A percentile compares a stretch with the other conserved stretches of the same genome.
phyloP scores from a whole-genome alignment of 371 early-diverging fungal species.

The Fennellomyces sp. region DNA sequence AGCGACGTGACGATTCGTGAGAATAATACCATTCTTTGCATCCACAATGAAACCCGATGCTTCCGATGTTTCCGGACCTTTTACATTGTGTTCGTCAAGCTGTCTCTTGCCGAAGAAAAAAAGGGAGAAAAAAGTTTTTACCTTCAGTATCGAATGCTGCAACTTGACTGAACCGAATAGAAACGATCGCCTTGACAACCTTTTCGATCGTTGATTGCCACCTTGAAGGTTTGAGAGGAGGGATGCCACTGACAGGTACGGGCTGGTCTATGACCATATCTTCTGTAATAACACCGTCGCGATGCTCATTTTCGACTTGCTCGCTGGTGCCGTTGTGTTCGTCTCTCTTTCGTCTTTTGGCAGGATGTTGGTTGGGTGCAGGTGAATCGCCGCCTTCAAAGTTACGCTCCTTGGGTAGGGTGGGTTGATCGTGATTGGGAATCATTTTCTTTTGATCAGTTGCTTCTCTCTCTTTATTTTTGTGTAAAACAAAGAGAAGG shows the following conservation, averaged over 20 bases:
- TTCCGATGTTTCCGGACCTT: slow-evolving; percentile 14
- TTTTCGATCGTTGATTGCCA: slow-evolving; percentile 57
- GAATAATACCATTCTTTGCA: slow-evolving; percentile 81
- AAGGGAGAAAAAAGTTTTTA: too few relatives aligned
- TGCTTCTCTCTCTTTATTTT: neutral
- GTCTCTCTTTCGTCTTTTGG: slow-evolving; percentile 35
- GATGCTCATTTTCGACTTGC: neutral
- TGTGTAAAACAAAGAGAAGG: neutral
- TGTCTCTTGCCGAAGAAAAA: too few relatives aligned
- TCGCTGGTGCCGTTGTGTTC: neutral
- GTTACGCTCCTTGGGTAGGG: slow-evolving; percentile 36
- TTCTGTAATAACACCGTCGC: neutral
- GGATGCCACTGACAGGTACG: neutral
- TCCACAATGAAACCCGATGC: slow-evolving; percentile 97
- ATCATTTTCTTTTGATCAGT: neutral
- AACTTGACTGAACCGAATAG: slow-evolving; percentile 75
- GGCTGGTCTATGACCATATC: neutral
- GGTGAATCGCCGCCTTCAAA: slow-evolving; percentile 49
- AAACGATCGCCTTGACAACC: slow-evolving; percentile 77
- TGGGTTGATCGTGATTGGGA: neutral
- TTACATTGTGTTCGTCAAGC: neutral
- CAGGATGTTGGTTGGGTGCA: slow-evolving; percentile 27
- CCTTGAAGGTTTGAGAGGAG: neutral
- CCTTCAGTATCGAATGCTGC: slow-evolving; percentile 84
- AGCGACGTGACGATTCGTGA: slow-evolving; percentile 94